Evolutionary conservation across 352 stramenopile species (phyloP), one percentile per base, ranked within the genome.

Genomic region (Globisporangium nodosum): DNA sequence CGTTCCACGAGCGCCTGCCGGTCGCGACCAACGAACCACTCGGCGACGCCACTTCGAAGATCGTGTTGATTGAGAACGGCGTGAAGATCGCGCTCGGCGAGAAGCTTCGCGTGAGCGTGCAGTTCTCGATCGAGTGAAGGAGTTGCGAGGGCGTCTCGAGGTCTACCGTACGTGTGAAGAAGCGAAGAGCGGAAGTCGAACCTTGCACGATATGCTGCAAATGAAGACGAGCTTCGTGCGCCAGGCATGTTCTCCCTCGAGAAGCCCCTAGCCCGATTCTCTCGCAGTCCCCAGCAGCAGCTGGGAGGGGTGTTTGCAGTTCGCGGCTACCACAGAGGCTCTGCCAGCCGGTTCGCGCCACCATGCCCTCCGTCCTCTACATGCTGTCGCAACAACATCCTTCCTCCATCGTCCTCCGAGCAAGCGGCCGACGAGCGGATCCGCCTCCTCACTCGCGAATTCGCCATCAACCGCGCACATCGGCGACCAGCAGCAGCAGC

Each of bases 101-200:
- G 46, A 68, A 66, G 48, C 65, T 87, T 7, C 57, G 64, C 4
- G 72, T 83, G 16, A 68, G 66, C n/a, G 74, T 87, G 52, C 76
- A 85, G 48, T 87, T 87, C 49, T 54, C 51, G 1, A 35, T 35
- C 6, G 47, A 59, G 31, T 37, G 33, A 37, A 37, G 33, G 0
- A 11, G 49, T 7, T 9, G 5, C 8, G 33, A 37, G 33, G 5
- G 33, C 33, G 39, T 4, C 33, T 9, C 8, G 33, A 37, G 33
- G 5, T 6, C 33, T 37, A 37, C 33, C 5, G 31, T 54, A 18
- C 13, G 53, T 4, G 18, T 54, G 33, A 6, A 37, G 33, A 37
- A 37, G 33, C 6, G 33, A 37, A 37, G 33, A 37, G 8, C 24
- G 24, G 24, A 27, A 27, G 24, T 27, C 24, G 2, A 27, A 31